Percentiles rank a stretch among this genome's conserved stretches.
phyloP scores from a whole-genome alignment of 352 stramenopile species.

The Phytophthora kernoviae region DNA sequence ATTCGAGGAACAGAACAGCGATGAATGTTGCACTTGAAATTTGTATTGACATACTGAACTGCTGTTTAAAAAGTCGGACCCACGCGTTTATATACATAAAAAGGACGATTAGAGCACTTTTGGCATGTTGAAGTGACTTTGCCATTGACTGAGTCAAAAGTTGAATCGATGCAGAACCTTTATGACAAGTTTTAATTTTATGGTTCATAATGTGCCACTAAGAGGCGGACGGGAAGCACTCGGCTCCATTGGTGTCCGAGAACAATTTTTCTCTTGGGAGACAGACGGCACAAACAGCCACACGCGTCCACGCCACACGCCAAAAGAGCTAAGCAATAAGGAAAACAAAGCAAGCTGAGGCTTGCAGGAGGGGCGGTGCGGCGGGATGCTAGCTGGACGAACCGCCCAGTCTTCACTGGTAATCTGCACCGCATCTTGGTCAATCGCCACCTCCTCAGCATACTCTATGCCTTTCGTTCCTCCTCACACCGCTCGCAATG shows the following conservation, averaged over 20 bases:
- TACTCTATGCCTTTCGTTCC: constrained; percentile 57
- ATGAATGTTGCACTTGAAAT: too few relatives aligned
- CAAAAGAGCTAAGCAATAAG: constrained; percentile 9
- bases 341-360: neutral
- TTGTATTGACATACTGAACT: neutral
- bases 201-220: constrained; percentile 29
- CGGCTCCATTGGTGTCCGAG: constrained; percentile 3
- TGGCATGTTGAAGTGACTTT: constrained; percentile 11
- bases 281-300: constrained; percentile 22
- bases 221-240: constrained; percentile 7
- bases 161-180: constrained; percentile 10
- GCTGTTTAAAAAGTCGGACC: neutral
- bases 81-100: neutral
- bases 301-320: constrained; percentile 18
- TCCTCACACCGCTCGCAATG: constrained; percentile 67
- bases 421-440: constrained; percentile 7
- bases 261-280: constrained; percentile 9
- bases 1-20: constrained; percentile 7
- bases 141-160: too few relatives aligned
- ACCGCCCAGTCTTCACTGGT: neutral
- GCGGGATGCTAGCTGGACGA: too few relatives aligned
- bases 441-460: constrained; percentile 13
- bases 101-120: neutral
- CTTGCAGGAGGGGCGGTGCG: constrained; percentile 1
- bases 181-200: constrained; percentile 30